Evolutionary conservation across 306 rosid species (phyloP), one percentile per base, ranked within the genome.

Genomic region (Cyamopsis tetragonoloba): DNA sequence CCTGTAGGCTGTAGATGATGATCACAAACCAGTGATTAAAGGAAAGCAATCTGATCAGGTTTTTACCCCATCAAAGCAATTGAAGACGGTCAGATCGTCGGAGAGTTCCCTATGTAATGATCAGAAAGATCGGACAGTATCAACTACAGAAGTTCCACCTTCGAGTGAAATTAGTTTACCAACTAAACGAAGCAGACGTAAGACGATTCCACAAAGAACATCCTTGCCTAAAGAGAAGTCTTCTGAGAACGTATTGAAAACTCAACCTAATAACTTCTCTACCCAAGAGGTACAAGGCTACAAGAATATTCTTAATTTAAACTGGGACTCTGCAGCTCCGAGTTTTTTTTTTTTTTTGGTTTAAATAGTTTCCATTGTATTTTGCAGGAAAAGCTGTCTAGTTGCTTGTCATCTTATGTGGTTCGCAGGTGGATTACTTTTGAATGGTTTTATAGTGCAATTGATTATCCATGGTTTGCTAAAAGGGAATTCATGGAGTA

Each of bases 381-480:
- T 66, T 75, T 79, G 79, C 85, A 89, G 98, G 96, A 84, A 54
- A 78, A 83, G 87, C 82, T 88, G 69, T 86, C 85, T 65, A 76
- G 74, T 73, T 89, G 87, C 81, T 56, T 93, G 79, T 89, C 96
- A 27, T 89, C 93, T 58, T 32, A 27, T 70, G 4, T 73, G 84
- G 86, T 84, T 38, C 90, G 88, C 26, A 89, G 89, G 74, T 88
- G 98, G 97, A 83, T 83, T 74, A 75, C 82, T 18, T 93, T 84
- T 79, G 98, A 93, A 79, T 93, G 97, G 97, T 89, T 89, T 82
- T 93, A 93, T 71, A 88, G 97, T 50, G 97, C 98, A 47, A 78
- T 93, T 59, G 98, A 93, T 65, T 89, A 83, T 82, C 97, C 98
- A 54, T 93, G 97, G 97, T 93, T 88, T 77, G 82, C 97, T 61